Base-by-base conservation (phyloP, 2,329 filamentous ascomycete genomes). In the Fusarium graminum region DNA sequence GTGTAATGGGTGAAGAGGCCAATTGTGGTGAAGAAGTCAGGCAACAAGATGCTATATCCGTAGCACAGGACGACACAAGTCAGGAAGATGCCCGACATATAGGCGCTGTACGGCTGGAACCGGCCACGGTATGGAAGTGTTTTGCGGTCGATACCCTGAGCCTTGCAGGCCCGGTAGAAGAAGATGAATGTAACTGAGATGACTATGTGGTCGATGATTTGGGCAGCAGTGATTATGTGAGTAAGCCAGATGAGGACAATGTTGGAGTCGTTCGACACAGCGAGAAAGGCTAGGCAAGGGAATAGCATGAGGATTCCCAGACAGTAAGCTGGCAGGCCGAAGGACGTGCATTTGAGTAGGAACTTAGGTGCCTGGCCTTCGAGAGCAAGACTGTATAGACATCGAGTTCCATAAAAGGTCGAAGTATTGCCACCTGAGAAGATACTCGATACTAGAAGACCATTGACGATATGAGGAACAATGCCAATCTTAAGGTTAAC, bases 121-220 rank as follows among this genome's bases (percentile, higher is more conserved):
- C 36, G 47, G 25, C 42, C 51, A 12, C n/a, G 55, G 36, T 49
- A 55, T 3, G 51, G 56, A 7, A 28, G 42, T 7, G 74, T 75
- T 16, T 74, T 77, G 49, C 87, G 84, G 73, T 83, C 80, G 60
- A 83, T 74, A 17, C 80, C 77, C 70, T 87, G 82, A 1, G 80
- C 83, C 59, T 80, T 76, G 58, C 83, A 81, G 28, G 86, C 87
- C 30, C 81, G 80, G 74, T 83, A 77, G 72, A 80, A 82, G 57
- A 78, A 76, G 45, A 81, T 68, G 71, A 80, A 85, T 22, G 80
- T 80, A 46, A 80, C 65, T 59, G 76, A 76, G 68, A 81, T 81
- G 72, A 84, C 80, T 58, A 89, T 81, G 74, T 86, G 89, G 76
- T 87, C 85, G 73, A 89, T 87, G 66, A 87, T 80, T 34, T 82